Conservation (phyloP, 768 basidiomycete genomes). For the Hebeloma cylindrosporum region DNA sequence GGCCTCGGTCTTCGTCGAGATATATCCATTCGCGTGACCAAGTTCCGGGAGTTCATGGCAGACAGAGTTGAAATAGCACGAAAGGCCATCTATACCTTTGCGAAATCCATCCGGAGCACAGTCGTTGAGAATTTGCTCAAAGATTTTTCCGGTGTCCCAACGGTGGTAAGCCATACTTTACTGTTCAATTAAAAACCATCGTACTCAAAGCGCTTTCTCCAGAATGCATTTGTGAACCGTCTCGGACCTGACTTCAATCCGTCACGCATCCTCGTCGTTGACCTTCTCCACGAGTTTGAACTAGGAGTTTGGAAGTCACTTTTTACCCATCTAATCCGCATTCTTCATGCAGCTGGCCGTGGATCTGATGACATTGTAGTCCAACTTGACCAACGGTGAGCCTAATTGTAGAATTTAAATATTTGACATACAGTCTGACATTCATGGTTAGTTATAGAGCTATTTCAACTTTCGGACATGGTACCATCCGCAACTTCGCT, state of each 20-base stretch:
- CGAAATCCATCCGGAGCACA: slow-evolving; percentile 1
- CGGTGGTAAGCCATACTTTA: slow-evolving; percentile 27
- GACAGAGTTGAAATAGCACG: slow-evolving; percentile 12
- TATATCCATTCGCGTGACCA: slow-evolving; percentile 2
- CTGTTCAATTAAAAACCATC: not conserved
- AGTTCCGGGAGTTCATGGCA: slow-evolving; percentile 10
- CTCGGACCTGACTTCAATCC: slow-evolving; percentile 25
- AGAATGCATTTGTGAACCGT: slow-evolving; percentile 25
- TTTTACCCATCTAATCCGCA: slow-evolving; percentile 36
- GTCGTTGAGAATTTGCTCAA: slow-evolving; percentile 24
- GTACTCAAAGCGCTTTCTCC: not conserved
- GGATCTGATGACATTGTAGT: slow-evolving; percentile 21
- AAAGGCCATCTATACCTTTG: slow-evolving; percentile 8
- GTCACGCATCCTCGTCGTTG: slow-evolving; percentile 30
- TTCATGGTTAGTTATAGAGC: slow-evolving; percentile 19
- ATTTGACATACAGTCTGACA: not conserved
- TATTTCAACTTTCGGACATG: slow-evolving; percentile 25
- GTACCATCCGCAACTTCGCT: slow-evolving; percentile 30
- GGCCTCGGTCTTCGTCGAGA: slow-evolving; percentile 30
- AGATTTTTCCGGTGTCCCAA: slow-evolving; percentile 27
- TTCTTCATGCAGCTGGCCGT: slow-evolving; percentile 28
- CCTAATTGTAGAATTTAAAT: slow-evolving; percentile 1
- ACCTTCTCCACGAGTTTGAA: slow-evolving; percentile 41
- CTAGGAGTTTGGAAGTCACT: slow-evolving; percentile 39
- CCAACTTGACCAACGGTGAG: slow-evolving; percentile 33